Conservation (phyloP, 139 green algal genomes). For the Gonium pectorale region DNA sequence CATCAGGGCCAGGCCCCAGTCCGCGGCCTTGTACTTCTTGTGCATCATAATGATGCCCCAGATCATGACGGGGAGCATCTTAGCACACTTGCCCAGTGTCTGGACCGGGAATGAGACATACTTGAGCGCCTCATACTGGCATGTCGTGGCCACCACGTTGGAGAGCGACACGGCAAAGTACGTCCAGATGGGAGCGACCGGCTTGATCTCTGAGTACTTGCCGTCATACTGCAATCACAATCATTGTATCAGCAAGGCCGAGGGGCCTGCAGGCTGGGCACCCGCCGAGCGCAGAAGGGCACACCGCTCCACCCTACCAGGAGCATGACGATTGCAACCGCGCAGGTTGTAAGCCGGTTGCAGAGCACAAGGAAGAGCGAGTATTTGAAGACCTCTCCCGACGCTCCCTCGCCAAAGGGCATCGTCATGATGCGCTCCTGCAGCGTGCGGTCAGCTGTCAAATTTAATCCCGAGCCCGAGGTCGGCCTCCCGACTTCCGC, state of each 20-base stretch:
- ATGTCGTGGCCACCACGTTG: constrained; percentile 97
- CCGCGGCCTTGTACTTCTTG: constrained; percentile 87
- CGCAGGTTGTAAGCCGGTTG: constrained; percentile 83
- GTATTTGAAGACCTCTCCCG: constrained; percentile 83
- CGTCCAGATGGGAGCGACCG: constrained; percentile 80
- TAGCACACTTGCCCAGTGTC: constrained; percentile 95
- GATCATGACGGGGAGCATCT: constrained; percentile 97
- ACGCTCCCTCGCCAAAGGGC: constrained; percentile 63
- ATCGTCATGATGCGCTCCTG: constrained; percentile 96
- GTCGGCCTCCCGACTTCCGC: not conserved
- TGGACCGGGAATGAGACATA: constrained; percentile 97
- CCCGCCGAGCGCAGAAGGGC: too few species aligned
- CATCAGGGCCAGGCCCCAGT: constrained; percentile 81
- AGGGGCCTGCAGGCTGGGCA: too few species aligned
- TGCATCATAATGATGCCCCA: constrained; percentile 93
- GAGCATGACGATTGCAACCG: constrained; percentile 79
- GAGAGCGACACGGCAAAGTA: constrained; percentile 89
- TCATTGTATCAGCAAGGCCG: too few species aligned
- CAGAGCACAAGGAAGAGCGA: constrained; percentile 96
- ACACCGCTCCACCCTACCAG: constrained; percentile 35
- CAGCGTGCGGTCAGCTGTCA: constrained; percentile 7
- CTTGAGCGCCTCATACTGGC: constrained; percentile 99
- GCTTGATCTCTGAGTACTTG: constrained; percentile 64
- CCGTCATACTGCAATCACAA: constrained; percentile 60
- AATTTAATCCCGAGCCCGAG: too few species aligned